Percentiles rank a stretch among this genome's conserved stretches.
Conservation (phyloP, 768 basidiomycete species). For the Lyophyllum semitale region DNA sequence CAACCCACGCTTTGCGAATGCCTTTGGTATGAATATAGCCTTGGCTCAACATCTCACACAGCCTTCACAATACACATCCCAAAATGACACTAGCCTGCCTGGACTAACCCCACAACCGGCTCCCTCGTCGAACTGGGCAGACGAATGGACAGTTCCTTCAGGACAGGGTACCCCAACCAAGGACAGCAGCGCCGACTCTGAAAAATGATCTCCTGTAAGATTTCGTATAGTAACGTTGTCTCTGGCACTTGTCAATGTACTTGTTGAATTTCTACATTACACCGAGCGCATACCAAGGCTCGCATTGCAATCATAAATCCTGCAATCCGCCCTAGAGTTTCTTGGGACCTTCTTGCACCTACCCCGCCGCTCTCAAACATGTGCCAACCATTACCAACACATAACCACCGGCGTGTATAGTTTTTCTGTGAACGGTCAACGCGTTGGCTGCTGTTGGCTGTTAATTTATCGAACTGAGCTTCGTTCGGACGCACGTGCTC, state of each 20-base stretch:
- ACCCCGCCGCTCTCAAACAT: background rate
- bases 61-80: constrained; percentile 11
- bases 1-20: constrained; percentile 76
- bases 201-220: constrained; percentile 8
- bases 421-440: background rate
- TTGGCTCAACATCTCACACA: constrained; percentile 19
- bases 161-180: constrained; percentile 12
- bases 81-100: background rate
- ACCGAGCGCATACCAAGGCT: background rate
- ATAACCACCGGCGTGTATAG: background rate
- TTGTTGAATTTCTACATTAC: background rate
- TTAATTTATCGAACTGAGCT: background rate
- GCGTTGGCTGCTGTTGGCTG: too few relatives aligned
- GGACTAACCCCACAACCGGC: background rate
- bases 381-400: background rate
- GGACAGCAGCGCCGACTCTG: constrained; percentile 18
- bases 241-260: background rate
- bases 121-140: constrained; percentile 27
- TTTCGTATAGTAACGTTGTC: background rate
- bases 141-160: constrained; percentile 40
- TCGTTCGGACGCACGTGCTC: background rate
- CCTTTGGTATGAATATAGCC: constrained; percentile 54
- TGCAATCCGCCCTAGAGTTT: background rate
- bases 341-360: background rate
- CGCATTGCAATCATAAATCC: background rate